Evolutionary conservation across 257 asterid species (phyloP).

Genomic region (Apocynum venetum): DNA sequence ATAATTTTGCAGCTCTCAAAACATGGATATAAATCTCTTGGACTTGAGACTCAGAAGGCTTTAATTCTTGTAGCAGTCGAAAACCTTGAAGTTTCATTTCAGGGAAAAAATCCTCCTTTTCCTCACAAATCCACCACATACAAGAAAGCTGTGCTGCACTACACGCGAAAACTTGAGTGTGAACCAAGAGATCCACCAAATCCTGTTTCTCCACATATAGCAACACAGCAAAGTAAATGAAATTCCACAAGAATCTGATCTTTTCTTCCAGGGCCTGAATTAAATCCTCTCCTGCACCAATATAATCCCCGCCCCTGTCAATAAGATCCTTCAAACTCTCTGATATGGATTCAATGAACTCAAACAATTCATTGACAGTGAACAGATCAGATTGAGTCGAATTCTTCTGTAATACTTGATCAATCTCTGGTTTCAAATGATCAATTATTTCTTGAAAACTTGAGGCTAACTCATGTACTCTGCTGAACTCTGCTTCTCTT

Average conservation of each 20-base stretch:
- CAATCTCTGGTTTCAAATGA: background rate
- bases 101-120: background rate
- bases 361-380: background rate
- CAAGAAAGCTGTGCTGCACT: background rate
- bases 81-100: background rate
- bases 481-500: background rate
- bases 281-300: background rate
- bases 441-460: background rate
- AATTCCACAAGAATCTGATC: slow-evolving; percentile 3
- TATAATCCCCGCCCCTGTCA: background rate
- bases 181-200: slow-evolving; percentile 1
- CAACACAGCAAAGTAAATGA: slow-evolving; percentile 1
- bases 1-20: background rate
- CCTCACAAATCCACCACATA: background rate
- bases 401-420: background rate
- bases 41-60: background rate
- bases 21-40: slow-evolving; percentile 2
- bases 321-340: background rate
- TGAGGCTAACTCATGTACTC: background rate
- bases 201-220: background rate
- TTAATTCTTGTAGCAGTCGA: slow-evolving; percentile 2
- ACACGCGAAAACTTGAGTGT: background rate
- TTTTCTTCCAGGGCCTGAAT: background rate
- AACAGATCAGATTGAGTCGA: background rate
- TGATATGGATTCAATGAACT: background rate